Conservation (phyloP, 2,329 filamentous ascomycete genomes). For the Fusarium anthophilum region DNA sequence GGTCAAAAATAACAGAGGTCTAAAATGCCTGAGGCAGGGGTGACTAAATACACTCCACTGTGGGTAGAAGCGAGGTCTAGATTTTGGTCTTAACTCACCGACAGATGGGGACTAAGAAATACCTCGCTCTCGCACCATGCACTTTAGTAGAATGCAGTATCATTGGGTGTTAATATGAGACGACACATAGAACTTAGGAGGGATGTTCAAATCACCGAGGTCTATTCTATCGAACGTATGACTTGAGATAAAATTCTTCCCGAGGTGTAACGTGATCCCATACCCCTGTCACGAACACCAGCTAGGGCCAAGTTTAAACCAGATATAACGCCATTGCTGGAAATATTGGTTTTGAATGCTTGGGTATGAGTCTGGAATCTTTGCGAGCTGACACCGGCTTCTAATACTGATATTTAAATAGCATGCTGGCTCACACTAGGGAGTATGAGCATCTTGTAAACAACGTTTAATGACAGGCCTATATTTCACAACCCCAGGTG, state of each 20-base stretch:
- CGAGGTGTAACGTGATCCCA: background rate
- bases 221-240: background rate
- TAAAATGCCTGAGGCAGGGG: background rate
- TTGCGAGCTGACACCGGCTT: too few species aligned
- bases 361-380: too few species aligned
- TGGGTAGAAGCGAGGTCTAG: background rate
- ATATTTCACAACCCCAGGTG: background rate
- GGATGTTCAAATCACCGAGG: background rate
- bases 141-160: too few species aligned
- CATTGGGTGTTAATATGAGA: too few species aligned
- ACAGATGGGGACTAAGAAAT: background rate
- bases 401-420: too few species aligned
- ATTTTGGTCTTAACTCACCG: background rate
- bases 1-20: background rate
- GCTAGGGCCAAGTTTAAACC: background rate
- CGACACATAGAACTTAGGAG: background rate
- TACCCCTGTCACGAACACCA: background rate
- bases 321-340: background rate
- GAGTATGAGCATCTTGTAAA: too few species aligned
- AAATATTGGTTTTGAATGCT: background rate
- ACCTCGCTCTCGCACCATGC: background rate
- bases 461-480: rapidly evolving
- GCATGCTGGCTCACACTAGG: too few species aligned
- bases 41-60: background rate
- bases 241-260: background rate